These are phyloP conservation scores for Tetratostichococcus sp. DNA, from an alignment of 139 green algal species.

Conservation along the genomic window DNA sequence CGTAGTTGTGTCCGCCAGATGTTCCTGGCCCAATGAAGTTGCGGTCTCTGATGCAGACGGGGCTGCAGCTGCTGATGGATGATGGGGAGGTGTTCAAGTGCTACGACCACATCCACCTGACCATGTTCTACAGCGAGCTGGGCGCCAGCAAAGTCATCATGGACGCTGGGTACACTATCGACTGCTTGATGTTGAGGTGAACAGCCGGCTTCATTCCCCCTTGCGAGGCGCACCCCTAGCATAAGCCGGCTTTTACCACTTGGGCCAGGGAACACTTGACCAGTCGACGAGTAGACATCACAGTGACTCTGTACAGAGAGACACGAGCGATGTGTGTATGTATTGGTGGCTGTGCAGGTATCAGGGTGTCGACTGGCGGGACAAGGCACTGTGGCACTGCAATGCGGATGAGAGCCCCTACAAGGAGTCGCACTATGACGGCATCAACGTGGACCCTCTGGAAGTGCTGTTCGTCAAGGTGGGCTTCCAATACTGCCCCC, in stretches of 20 bases:
- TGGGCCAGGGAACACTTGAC: too few species aligned
- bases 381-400: slow-evolving; percentile 12
- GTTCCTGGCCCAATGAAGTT: too few species aligned
- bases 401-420: slow-evolving; percentile 11
- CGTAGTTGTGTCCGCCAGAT: too few species aligned
- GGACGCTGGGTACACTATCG: slow-evolving; percentile 22
- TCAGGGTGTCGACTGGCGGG: slow-evolving; percentile 18
- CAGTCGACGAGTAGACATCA: too few species aligned
- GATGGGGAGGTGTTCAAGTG: slow-evolving; percentile 12
- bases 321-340: too few species aligned
- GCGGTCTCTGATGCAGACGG: background rate
- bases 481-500: background rate
- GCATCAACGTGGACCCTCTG: slow-evolving; percentile 52
- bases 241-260: too few species aligned
- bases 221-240: too few species aligned
- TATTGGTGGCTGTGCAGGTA: slow-evolving; percentile 4
- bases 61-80: slow-evolving; percentile 5
- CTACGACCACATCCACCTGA: slow-evolving; percentile 9
- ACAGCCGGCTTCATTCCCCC: too few species aligned
- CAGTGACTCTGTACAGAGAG: too few species aligned
- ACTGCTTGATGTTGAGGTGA: slow-evolving; percentile 4
- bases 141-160: slow-evolving; percentile 16
- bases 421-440: slow-evolving; percentile 37
- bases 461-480: slow-evolving; percentile 78
- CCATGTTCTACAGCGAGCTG: slow-evolving; percentile 16